These are phyloP conservation scores for Lyophyllum shimeji DNA, from an alignment of 768 basidiomycete genomes.

Conservation along the genomic window DNA sequence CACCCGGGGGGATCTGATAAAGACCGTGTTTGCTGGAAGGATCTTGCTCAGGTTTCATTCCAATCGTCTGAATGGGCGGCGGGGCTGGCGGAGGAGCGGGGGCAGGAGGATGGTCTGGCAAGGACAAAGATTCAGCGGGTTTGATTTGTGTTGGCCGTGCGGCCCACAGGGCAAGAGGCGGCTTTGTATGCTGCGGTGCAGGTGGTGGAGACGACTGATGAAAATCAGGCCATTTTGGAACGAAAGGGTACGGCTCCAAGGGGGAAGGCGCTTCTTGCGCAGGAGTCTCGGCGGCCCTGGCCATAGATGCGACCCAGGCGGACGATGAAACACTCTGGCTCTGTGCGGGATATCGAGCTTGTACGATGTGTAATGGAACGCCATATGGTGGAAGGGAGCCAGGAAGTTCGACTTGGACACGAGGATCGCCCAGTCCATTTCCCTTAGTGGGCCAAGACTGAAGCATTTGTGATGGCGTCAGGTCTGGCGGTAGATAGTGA, in stretches of 20 bases:
- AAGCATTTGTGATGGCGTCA: neutral
- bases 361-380: conserved; percentile 5
- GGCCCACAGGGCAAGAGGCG: conserved; percentile 8
- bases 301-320: conserved; percentile 44
- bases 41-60: conserved; percentile 46
- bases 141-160: conserved; percentile 1
- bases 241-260: neutral
- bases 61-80: conserved; percentile 29
- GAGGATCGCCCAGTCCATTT: neutral
- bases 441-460: neutral
- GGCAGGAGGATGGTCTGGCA: conserved; percentile 16
- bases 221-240: neutral
- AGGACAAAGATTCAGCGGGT: conserved; percentile 13
- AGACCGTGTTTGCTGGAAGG: conserved; percentile 46
- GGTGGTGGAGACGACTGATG: conserved; percentile 8
- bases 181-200: conserved; percentile 7
- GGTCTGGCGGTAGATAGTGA: conserved; percentile 3
- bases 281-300: conserved; percentile 29
- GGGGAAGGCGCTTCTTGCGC: neutral
- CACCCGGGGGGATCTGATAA: conserved; percentile 30
- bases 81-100: conserved; percentile 18
- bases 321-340: conserved; percentile 17
- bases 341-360: conserved; percentile 4
- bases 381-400: conserved; percentile 15
- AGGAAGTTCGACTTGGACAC: neutral